A percentile compares a stretch with the other conserved stretches of the same genome.
Conservation (phyloP, 2,329 filamentous ascomycete species). For the Hypoxylon rubiginosum region DNA sequence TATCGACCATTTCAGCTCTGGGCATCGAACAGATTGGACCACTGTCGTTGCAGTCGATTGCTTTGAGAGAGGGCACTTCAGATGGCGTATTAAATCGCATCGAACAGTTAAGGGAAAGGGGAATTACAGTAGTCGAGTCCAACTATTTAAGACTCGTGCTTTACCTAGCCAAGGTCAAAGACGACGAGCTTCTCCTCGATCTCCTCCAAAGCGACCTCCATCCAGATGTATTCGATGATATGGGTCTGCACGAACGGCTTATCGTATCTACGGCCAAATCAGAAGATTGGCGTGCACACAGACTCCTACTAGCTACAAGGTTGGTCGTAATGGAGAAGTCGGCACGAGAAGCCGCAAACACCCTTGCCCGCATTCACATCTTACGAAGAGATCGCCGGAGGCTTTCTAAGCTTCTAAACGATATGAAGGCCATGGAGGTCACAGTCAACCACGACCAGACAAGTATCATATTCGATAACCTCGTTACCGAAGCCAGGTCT, state of each 20-base stretch:
- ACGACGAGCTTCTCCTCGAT: constrained; percentile 63
- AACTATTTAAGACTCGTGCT: constrained; percentile 76
- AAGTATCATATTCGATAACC: constrained; percentile 48
- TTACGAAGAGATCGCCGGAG: constrained; percentile 45
- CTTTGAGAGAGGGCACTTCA: constrained; percentile 70
- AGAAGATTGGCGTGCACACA: constrained; percentile 58
- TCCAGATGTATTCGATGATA: constrained; percentile 68
- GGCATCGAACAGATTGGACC: constrained; percentile 81
- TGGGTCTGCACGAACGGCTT: constrained; percentile 57
- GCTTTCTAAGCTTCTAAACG: constrained; percentile 54
- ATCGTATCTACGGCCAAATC: constrained; percentile 52
- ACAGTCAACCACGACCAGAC: constrained; percentile 51
- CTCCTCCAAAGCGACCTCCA: constrained; percentile 66
- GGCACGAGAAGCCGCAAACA: constrained; percentile 52
- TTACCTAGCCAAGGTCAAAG: constrained; percentile 70
- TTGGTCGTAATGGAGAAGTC: constrained; percentile 51
- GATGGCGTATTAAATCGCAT: constrained; percentile 71
- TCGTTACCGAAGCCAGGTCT: constrained; percentile 46
- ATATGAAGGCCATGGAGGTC: constrained; percentile 55
- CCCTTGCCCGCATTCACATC: constrained; percentile 51
- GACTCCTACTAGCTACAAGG: constrained; percentile 62
- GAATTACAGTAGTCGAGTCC: constrained; percentile 72
- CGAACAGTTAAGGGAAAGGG: constrained; percentile 69
- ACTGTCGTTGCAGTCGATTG: constrained; percentile 82
- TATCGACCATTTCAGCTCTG: constrained; percentile 76